These are phyloP conservation scores for Suillus weaverae DNA, from an alignment of 768 basidiomycete genomes.

Conservation along the genomic window DNA sequence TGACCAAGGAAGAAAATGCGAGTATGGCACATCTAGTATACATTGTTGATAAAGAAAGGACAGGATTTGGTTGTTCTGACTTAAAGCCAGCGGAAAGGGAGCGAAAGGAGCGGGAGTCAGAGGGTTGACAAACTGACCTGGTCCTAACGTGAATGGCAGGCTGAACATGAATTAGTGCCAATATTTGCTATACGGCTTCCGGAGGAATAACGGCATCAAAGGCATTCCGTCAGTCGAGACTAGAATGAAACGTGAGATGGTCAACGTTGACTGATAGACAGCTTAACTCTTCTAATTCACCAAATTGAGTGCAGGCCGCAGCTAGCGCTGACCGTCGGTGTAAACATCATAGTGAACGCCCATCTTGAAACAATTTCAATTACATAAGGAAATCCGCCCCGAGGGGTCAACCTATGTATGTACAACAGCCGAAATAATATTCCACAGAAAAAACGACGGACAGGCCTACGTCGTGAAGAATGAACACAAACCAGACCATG, in stretches of 20 bases:
- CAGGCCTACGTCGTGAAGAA: too few relatives aligned
- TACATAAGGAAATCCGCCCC: too few relatives aligned
- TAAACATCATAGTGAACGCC: too few relatives aligned
- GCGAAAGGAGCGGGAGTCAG: neutral
- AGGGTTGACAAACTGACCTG: neutral
- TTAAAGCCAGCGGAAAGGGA: neutral
- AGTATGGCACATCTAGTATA: neutral
- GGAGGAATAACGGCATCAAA: neutral
- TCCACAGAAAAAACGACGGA: too few relatives aligned
- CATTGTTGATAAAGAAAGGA: neutral
- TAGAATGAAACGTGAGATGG: neutral
- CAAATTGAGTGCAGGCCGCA: neutral
- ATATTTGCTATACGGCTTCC: neutral
- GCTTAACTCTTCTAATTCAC: neutral
- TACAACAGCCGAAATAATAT: too few relatives aligned
- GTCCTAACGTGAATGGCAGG: neutral
- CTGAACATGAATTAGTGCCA: neutral
- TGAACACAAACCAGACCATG: too few relatives aligned
- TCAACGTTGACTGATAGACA: neutral
- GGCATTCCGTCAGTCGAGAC: neutral
- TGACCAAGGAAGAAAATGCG: neutral
- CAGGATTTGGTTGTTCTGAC: neutral
- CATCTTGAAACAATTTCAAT: too few relatives aligned
- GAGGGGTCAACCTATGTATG: too few relatives aligned
- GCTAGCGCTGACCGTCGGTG: neutral